phyloP scores from a whole-genome alignment of 495 filamentous ascomycete species.

The Neurospora sublineolata region DNA sequence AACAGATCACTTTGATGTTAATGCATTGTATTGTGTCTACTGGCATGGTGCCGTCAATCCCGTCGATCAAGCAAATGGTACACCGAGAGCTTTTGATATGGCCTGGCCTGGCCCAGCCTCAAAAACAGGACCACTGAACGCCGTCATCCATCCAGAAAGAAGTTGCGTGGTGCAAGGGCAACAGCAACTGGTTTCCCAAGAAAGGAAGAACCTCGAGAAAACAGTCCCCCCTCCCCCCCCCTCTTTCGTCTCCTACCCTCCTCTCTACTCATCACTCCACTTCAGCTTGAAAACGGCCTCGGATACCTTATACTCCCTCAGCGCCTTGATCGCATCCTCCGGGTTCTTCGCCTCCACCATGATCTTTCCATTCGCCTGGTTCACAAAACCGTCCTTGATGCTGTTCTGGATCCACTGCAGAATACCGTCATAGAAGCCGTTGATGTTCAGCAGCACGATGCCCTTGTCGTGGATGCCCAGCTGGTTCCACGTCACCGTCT shows the following conservation, averaged over 20 bases:
- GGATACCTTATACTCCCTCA: slow-evolving; percentile 65
- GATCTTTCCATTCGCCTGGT: slow-evolving; percentile 54
- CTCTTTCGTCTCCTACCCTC: neutral
- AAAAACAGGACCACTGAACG: neutral
- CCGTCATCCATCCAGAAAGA: neutral
- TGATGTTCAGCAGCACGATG: slow-evolving; percentile 72
- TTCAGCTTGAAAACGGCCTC: slow-evolving; percentile 65
- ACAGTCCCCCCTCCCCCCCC: neutral
- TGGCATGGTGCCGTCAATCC: neutral
- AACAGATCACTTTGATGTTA: neutral
- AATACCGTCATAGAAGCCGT: slow-evolving; percentile 85
- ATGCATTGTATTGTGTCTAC: neutral
- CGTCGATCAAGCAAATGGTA: neutral
- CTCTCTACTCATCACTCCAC: slow-evolving; percentile 57
- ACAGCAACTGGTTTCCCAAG: neutral
- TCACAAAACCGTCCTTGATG: slow-evolving; percentile 67
- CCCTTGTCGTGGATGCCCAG: slow-evolving; percentile 80
- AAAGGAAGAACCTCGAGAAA: neutral
- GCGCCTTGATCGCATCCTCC: slow-evolving; percentile 56
- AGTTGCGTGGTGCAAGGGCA: neutral
- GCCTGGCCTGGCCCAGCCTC: neutral
- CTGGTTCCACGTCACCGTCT: slow-evolving; percentile 96
- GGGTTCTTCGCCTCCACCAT: slow-evolving; percentile 61
- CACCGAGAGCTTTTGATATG: neutral
- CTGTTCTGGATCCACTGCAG: slow-evolving; percentile 70